phyloP scores from a whole-genome alignment of 2,329 filamentous ascomycete species.

The Proliferodiscus dingleyae region DNA sequence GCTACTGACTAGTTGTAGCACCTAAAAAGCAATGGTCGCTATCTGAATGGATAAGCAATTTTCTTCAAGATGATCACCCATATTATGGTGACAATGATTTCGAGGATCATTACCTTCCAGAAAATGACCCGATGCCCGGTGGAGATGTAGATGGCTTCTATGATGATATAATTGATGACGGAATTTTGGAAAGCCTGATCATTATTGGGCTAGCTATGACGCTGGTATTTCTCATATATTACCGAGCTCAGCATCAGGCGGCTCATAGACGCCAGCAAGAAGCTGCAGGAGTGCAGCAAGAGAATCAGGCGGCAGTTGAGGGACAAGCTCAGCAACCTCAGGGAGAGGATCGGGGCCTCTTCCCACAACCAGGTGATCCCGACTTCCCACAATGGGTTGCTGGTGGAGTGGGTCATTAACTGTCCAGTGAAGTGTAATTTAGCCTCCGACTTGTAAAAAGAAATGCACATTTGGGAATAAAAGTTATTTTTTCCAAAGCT shows the following conservation, averaged over 20 bases:
- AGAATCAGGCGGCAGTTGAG: conserved; percentile 23
- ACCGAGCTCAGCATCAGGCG: conserved; percentile 66
- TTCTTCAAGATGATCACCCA: conserved; percentile 61
- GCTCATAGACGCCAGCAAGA: conserved; percentile 41
- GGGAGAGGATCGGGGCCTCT: conserved; percentile 48
- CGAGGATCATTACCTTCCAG: conserved; percentile 35
- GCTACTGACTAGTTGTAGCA: conserved; percentile 43
- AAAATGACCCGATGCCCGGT: conserved; percentile 51
- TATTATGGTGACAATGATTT: conserved; percentile 57
- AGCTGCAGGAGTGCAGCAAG: conserved; percentile 33
- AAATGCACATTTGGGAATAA: neutral
- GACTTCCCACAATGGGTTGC: conserved; percentile 60
- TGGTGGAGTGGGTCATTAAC: conserved; percentile 60
- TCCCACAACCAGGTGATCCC: conserved; percentile 62
- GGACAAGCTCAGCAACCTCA: conserved; percentile 21
- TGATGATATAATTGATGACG: conserved; percentile 67
- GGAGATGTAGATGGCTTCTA: conserved; percentile 50
- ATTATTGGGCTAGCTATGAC: conserved; percentile 74
- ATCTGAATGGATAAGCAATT: conserved; percentile 81
- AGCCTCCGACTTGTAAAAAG: conserved; percentile 8
- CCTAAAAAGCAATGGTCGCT: conserved; percentile 70
- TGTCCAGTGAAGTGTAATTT: conserved; percentile 9
- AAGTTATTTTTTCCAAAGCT: neutral
- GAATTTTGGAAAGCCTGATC: conserved; percentile 76
- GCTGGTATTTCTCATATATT: conserved; percentile 75